phyloP scores from a whole-genome alignment of 2,329 filamentous ascomycete species.

The Botrytis byssoidea region DNA sequence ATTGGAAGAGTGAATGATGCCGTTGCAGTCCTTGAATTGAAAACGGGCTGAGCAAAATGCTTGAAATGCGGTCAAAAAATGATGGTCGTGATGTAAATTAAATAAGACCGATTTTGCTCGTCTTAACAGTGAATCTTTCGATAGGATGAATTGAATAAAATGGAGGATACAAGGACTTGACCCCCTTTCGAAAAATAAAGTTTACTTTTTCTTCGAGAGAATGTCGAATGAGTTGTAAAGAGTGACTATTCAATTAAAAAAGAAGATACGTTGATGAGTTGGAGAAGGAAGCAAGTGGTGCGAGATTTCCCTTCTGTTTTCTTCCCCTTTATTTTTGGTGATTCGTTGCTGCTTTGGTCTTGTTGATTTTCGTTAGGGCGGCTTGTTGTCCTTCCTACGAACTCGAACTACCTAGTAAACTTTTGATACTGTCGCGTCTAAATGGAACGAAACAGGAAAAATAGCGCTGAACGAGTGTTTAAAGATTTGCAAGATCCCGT shows the following conservation, averaged over 20 bases:
- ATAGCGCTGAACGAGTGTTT: slow-evolving; percentile 15
- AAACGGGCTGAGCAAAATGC: slow-evolving; percentile 4
- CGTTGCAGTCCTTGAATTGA: slow-evolving; percentile 12
- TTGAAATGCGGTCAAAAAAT: not conserved
- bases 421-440: slow-evolving; percentile 8
- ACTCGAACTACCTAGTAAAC: slow-evolving; percentile 4
- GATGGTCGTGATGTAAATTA: slow-evolving; percentile 16
- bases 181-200: not conserved
- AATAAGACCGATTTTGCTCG: not conserved
- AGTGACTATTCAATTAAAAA: slow-evolving; percentile 19
- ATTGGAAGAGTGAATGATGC: slow-evolving; percentile 33
- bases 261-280: slow-evolving; percentile 9
- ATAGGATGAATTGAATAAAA: slow-evolving; percentile 3
- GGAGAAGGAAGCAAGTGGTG: slow-evolving; percentile 16
- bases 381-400: slow-evolving; percentile 18
- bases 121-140: not conserved
- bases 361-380: slow-evolving; percentile 3
- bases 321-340: not conserved
- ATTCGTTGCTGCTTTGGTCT: not conserved
- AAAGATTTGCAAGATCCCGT: not conserved
- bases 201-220: slow-evolving; percentile 6
- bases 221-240: slow-evolving; percentile 12
- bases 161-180: slow-evolving; percentile 13
- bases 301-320: not conserved
- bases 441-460: not conserved